Evolutionary conservation across 495 filamentous ascomycete genomes (phyloP), one percentile per base, ranked within the genome.

Genomic region (Hypoxylon rickii): DNA sequence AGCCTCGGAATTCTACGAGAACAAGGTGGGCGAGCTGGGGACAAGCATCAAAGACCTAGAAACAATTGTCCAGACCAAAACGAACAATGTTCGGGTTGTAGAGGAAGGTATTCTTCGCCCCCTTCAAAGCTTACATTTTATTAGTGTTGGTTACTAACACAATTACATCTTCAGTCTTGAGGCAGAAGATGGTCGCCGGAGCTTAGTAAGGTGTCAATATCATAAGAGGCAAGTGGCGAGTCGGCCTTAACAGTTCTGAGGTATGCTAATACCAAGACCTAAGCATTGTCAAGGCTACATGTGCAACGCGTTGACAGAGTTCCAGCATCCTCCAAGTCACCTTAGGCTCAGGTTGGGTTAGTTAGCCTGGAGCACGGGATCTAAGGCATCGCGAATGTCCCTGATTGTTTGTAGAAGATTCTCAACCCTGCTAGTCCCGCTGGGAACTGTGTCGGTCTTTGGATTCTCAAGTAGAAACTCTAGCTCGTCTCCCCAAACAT

Each of bases 11-110:
- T 98, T 97, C 64, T 98, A 98, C 67, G 80, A 87, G 13, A 76
- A 73, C 17, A 98, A 97, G 73, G 82, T 96, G 5, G 87, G 90
- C 62, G 88, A 89, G 33, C 63, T 98, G 40, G 85, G 82, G 17
- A 72, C 72, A 51, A 97, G 91, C 69, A 76, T 98, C 58, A 84
- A 84, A 56, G 92, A 92, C 51, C 73, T 98, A 44, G 95, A 97
- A 75, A 83, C 82, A 64, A 90, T 97, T 47, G 83, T 97, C 32
- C 82, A 89, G 66, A 83, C 79, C 32, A 98, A 97, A 76, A 86
- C 85, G 42, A 83, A 86, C 43, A 96, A 92, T 73, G 73, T 96
- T 63, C 80, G 88, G 20, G 73, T 96, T 34, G 87, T 96, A 20
- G 94, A 97, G 70, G 92, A 97, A 72, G 87, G 92, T 90, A 72